Percentiles rank a stretch among this genome's conserved stretches.
Evolutionary conservation across 1,284 basidiomycete species (phyloP).

Genomic region (Paramarasmius palmivorus): DNA sequence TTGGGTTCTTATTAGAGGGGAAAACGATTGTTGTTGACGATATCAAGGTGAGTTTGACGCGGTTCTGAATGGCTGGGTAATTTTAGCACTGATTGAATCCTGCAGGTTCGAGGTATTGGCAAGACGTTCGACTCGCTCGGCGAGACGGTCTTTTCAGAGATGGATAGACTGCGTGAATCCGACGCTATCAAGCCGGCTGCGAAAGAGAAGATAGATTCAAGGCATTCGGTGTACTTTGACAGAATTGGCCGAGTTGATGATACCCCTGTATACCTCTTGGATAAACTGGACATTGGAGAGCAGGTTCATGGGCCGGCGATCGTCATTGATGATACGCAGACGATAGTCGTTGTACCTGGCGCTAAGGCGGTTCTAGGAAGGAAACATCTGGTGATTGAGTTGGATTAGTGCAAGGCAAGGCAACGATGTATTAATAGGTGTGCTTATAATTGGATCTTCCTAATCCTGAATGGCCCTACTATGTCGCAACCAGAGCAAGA

Average conservation of each 20-base stretch:
- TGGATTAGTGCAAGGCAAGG: too few relatives aligned
- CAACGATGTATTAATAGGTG: too few relatives aligned
- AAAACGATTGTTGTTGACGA: conserved; percentile 88
- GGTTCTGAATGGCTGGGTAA: background rate
- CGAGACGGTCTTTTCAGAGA: conserved; percentile 77
- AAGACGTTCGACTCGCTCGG: conserved; percentile 88
- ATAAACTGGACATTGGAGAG: conserved; percentile 68
- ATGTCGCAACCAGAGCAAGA: too few relatives aligned
- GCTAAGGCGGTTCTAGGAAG: conserved; percentile 67
- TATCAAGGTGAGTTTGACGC: conserved; percentile 68
- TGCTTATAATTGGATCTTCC: too few relatives aligned
- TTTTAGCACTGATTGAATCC: background rate
- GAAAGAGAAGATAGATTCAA: conserved; percentile 45
- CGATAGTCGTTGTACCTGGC: conserved; percentile 79
- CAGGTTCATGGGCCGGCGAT: conserved; percentile 80
- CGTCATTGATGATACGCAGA: conserved; percentile 92
- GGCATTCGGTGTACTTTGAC: conserved; percentile 80
- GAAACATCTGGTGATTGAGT: conserved; percentile 50
- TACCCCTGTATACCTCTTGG: conserved; percentile 80
- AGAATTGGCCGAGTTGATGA: conserved; percentile 68
- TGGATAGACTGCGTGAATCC: conserved; percentile 40
- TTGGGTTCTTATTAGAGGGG: conserved; percentile 87
- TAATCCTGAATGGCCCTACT: too few relatives aligned
- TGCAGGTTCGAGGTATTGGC: conserved; percentile 76
- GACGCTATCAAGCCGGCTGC: conserved; percentile 39